These are phyloP conservation scores for Spinacia oleracea DNA, from an alignment of 179 eudicot species.

Conservation along the genomic window DNA sequence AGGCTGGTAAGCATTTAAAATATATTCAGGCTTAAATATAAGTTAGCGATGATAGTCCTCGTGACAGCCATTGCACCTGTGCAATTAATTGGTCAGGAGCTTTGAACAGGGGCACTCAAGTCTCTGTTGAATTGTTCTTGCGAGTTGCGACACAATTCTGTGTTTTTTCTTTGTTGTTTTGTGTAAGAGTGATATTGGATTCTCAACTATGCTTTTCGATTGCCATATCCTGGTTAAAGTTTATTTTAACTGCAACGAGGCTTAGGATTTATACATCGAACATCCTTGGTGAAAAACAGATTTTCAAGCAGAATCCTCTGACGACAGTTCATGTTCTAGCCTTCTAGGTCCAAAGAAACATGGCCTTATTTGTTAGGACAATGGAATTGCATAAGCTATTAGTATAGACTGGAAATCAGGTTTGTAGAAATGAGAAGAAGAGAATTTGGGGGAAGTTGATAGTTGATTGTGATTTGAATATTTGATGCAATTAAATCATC, in stretches of 20 bases:
- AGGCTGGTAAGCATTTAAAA: conserved; percentile 65
- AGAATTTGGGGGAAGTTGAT: too few relatives aligned
- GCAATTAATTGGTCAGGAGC: not conserved
- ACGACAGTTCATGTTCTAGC: not conserved
- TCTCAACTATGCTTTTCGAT: not conserved
- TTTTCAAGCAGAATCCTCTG: conserved; percentile 5
- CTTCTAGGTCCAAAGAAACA: not conserved
- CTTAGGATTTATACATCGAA: not conserved
- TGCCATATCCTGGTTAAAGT: not conserved
- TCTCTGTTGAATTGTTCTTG: not conserved
- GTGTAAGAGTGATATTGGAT: not conserved
- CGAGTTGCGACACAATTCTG: not conserved
- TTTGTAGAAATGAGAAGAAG: too few relatives aligned
- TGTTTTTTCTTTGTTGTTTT: not conserved
- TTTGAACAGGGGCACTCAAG: not conserved
- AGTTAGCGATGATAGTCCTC: not conserved
- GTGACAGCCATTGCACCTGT: not conserved
- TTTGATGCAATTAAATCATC: too few relatives aligned
- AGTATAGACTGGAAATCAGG: too few relatives aligned
- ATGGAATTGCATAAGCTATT: not conserved
- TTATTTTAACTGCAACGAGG: not conserved
- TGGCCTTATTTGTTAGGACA: not conserved
- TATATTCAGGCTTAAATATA: not conserved
- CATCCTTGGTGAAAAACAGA: not conserved
- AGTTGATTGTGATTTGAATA: too few relatives aligned